phyloP scores from a whole-genome alignment of 768 basidiomycete species.

The Xerocomellus dryophilus region DNA sequence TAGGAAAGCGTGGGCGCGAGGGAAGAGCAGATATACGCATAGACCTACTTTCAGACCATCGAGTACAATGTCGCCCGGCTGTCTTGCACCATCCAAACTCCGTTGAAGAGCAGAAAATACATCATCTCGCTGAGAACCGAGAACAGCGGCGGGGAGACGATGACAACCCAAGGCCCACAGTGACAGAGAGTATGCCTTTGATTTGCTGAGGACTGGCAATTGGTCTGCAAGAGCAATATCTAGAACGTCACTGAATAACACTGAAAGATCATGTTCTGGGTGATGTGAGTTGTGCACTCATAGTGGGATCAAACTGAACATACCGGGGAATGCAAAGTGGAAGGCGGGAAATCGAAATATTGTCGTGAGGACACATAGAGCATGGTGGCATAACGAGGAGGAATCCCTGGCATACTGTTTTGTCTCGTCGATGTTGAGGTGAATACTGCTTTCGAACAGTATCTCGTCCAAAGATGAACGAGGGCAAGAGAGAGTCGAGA shows the following conservation, averaged over 20 bases:
- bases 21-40: neutral
- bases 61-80: conserved; percentile 12
- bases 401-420: conserved; percentile 41
- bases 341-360: conserved; percentile 49
- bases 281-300: neutral
- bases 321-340: conserved; percentile 48
- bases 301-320: conserved; percentile 18
- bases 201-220: conserved; percentile 38
- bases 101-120: conserved; percentile 37
- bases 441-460: neutral
- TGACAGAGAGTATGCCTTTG: conserved; percentile 46
- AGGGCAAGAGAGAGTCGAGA: conserved; percentile 15
- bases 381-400: conserved; percentile 49
- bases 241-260: conserved; percentile 45
- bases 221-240: conserved; percentile 36
- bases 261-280: conserved; percentile 43
- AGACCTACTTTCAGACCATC: conserved; percentile 31
- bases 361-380: conserved; percentile 49
- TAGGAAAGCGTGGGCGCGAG: conserved; percentile 3
- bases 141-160: conserved; percentile 41
- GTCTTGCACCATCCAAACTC: conserved; percentile 32
- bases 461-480: conserved; percentile 2
- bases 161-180: conserved; percentile 51
- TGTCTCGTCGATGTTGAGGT: conserved; percentile 29
- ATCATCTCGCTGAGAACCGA: conserved; percentile 31